A percentile compares a stretch with the other conserved stretches of the same genome.
Evolutionary conservation across 805 yeast species (phyloP).

Genomic region (Metschnikowia anglica): DNA sequence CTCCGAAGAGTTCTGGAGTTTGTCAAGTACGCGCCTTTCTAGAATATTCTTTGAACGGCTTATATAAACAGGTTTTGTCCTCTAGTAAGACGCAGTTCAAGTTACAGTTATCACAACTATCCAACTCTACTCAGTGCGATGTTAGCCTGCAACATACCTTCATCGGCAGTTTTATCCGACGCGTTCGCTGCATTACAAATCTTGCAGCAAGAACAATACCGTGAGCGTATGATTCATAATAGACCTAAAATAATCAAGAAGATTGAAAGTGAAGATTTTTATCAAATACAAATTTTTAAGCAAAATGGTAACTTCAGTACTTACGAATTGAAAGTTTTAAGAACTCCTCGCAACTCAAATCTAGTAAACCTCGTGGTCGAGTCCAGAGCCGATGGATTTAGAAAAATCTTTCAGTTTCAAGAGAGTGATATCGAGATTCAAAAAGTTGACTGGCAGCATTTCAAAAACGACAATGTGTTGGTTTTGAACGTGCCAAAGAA

Average conservation of each 20-base stretch:
- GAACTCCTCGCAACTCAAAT: constrained; percentile 11
- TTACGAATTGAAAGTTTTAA: constrained; percentile 30
- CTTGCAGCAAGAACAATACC: constrained; percentile 17
- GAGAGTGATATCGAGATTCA: constrained; percentile 31
- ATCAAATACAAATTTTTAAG: constrained; percentile 39
- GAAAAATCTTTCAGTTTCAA: constrained; percentile 32
- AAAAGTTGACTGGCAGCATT: constrained; percentile 37
- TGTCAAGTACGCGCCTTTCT: background rate
- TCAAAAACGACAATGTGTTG: constrained; percentile 29
- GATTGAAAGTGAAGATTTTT: constrained; percentile 34
- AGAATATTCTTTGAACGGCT: background rate
- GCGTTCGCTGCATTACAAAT: constrained; percentile 17
- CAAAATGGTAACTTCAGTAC: constrained; percentile 33
- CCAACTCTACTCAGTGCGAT: constrained; percentile 1
- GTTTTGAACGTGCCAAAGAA: constrained; percentile 39
- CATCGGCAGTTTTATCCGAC: constrained; percentile 17
- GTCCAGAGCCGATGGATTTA: constrained; percentile 30
- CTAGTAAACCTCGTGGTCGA: constrained; percentile 20
- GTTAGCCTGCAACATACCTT: constrained; percentile 17
- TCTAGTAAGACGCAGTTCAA: background rate
- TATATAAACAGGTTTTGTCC: background rate
- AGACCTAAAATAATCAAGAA: constrained; percentile 34
- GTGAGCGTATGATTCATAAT: constrained; percentile 11
- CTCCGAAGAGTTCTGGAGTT: too few species aligned
- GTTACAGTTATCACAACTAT: background rate